phyloP scores from a whole-genome alignment of 495 filamentous ascomycete species.

The Penicillium verhagenii region DNA sequence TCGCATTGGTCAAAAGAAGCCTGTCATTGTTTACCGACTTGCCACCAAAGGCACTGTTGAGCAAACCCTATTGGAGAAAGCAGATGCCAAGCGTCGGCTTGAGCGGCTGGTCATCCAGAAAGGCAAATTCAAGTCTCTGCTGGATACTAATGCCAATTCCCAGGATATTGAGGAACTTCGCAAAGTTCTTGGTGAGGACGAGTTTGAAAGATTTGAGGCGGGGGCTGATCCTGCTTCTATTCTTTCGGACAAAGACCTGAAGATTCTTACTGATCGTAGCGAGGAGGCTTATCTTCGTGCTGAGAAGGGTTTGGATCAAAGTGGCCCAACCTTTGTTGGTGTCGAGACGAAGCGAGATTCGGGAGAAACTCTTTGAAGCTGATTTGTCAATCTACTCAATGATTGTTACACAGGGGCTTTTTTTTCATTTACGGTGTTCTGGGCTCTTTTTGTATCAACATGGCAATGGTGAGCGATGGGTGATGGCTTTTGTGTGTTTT shows the following conservation, averaged over 20 bases:
- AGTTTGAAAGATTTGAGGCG: conserved; percentile 59
- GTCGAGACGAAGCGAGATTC: conserved; percentile 42
- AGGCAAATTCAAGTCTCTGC: conserved; percentile 64
- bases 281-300: conserved; percentile 81
- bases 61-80: conserved; percentile 93
- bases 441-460: background rate
- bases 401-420: background rate
- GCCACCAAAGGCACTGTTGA: conserved; percentile 94
- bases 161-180: conserved; percentile 47
- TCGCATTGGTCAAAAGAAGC: conserved; percentile 98
- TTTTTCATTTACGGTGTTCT: background rate
- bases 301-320: conserved; percentile 62
- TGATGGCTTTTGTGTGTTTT: background rate
- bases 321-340: conserved; percentile 40
- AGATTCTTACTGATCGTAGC: conserved; percentile 78
- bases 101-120: conserved; percentile 97
- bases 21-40: conserved; percentile 95
- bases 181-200: conserved; percentile 47
- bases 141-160: conserved; percentile 34
- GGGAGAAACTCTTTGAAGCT: conserved; percentile 32
- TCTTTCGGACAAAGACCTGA: conserved; percentile 73
- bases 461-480: background rate
- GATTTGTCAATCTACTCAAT: background rate
- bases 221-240: conserved; percentile 54
- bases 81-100: conserved; percentile 87